These are phyloP conservation scores for Mortierella sp. DNA, from an alignment of 371 early-diverging fungal species.

Conservation along the genomic window DNA sequence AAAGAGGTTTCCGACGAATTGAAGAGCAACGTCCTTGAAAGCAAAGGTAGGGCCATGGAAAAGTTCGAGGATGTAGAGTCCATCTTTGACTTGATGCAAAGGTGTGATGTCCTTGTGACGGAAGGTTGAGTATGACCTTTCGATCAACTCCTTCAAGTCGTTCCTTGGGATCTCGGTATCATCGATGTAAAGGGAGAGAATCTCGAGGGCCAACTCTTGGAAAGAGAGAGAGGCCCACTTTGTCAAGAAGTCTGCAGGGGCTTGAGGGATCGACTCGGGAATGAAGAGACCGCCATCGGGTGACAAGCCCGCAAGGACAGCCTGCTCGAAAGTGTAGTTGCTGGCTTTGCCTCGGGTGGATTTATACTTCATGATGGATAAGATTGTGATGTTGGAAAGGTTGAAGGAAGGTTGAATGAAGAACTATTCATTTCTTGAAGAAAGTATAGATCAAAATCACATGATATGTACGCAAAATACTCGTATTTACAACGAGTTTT, in stretches of 20 bases:
- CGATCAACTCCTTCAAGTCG: conserved; percentile 77
- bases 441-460: neutral
- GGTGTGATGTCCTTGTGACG: conserved; percentile 84
- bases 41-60: conserved; percentile 98
- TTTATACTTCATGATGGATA: conserved; percentile 78
- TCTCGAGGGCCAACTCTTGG: conserved; percentile 83
- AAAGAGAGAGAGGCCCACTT: conserved; percentile 83
- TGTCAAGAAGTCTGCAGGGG: conserved; percentile 60
- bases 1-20: conserved; percentile 96
- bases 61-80: conserved; percentile 87
- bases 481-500: neutral
- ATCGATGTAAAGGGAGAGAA: conserved; percentile 89
- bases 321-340: conserved; percentile 88
- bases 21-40: conserved; percentile 98
- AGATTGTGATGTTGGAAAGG: neutral
- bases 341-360: conserved; percentile 88
- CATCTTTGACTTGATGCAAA: conserved; percentile 76
- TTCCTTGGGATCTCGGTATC: conserved; percentile 79
- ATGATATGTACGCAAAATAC: neutral
- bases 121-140: conserved; percentile 86
- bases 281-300: conserved; percentile 97
- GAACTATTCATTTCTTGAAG: neutral
- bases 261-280: conserved; percentile 84
- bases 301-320: conserved; percentile 92
- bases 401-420: conserved; percentile 1